Base-by-base conservation (phyloP, 306 rosid genomes). In the Coriaria nepalensis region DNA sequence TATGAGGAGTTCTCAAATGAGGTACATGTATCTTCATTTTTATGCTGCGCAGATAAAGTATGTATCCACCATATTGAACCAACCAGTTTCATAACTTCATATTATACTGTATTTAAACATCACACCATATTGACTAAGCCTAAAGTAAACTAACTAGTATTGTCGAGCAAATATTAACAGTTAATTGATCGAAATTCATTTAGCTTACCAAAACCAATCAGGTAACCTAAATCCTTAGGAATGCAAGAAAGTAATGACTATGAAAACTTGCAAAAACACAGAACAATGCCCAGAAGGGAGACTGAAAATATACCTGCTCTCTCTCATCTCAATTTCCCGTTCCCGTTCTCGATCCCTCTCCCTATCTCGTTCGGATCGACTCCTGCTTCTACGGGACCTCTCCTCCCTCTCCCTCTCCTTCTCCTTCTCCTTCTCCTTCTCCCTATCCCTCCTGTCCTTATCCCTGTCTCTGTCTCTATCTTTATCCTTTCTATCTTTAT, bases 381-480 rank as follows among this genome's bases (percentile, higher is more conserved):
- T 60, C 60, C 52, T 60, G 46, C 50, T 55, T 36, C 10, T 49
- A 4, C 52, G 54, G 37, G 55, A 56, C 47, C 36, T 50, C 60
- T 38, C 68, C 60, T 38, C 68, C 61, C 13, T 64, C 10, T 58
- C 69, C 8, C 52, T 68, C 51, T 57, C 65, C n/a, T 46, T 20
- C 36, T 54, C 6, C 58, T 64, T 60, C 13, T 65, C 52, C 56
- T 35, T 56, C 37, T 62, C 48, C 45, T 43, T 52, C 29, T 63
- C 76, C 8, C 47, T 59, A 8, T 51, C 66, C 35, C 44, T 50
- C 40, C 52, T 57, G 11, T 50, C 53, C 39, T 61, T 74, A 6
- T 76, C 86, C 41, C 36, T 53, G 7, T 59, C 61, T 41, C 57
- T 71, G 4, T 74, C 73, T 46, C 40, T 71, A 20, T 20, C 29